phyloP scores from a whole-genome alignment of 768 basidiomycete species.

The Tylopilus intermedius region DNA sequence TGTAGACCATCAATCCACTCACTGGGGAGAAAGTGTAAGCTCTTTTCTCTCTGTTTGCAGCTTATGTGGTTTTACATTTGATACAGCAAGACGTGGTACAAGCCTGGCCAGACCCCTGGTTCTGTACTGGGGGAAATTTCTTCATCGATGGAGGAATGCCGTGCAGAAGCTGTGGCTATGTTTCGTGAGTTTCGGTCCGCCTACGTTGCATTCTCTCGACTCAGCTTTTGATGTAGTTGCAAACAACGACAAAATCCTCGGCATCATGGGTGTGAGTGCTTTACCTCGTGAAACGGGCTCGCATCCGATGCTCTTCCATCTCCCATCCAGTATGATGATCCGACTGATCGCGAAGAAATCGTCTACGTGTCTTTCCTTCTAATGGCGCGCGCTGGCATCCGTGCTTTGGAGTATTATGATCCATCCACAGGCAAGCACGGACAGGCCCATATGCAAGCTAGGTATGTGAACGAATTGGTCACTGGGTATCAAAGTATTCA shows the following conservation, averaged over 20 bases:
- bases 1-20: constrained; percentile 75
- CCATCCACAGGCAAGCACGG: constrained; percentile 78
- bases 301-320: too few species aligned
- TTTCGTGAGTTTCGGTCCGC: constrained; percentile 49
- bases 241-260: constrained; percentile 69
- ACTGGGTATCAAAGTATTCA: not conserved
- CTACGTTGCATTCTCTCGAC: not conserved
- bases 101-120: constrained; percentile 77
- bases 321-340: constrained; percentile 51
- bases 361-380: constrained; percentile 77
- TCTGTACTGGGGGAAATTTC: constrained; percentile 83
- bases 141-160: constrained; percentile 88
- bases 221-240: constrained; percentile 44
- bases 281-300: not conserved
- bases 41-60: not conserved
- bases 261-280: constrained; percentile 67
- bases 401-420: constrained; percentile 80
- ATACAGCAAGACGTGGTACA: constrained; percentile 76
- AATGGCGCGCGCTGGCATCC: constrained; percentile 81
- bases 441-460: constrained; percentile 88
- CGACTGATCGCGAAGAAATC: constrained; percentile 69
- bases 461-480: constrained; percentile 39
- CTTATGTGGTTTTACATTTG: not conserved
- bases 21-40: constrained; percentile 70
- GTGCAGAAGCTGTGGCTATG: constrained; percentile 84